A percentile compares a stretch with the other conserved stretches of the same genome.
Evolutionary conservation across 805 yeast species (phyloP).

Genomic region (Yarrowia alimentaria): DNA sequence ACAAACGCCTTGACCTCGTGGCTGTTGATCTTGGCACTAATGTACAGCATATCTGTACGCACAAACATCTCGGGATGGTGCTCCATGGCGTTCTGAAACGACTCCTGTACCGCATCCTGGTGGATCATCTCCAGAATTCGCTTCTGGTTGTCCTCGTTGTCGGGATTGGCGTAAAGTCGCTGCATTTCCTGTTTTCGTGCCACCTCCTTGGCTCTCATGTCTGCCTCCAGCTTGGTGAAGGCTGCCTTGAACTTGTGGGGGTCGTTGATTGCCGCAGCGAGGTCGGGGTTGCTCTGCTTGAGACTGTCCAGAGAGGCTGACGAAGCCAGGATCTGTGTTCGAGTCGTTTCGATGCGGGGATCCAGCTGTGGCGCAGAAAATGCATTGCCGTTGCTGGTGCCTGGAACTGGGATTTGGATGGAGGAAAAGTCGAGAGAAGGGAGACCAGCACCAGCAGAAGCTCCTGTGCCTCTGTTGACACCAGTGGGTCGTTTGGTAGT

Average conservation of each 20-base stretch:
- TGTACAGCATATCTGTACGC: conserved; percentile 77
- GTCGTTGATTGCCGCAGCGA: conserved; percentile 49
- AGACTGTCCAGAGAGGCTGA: conserved; percentile 5
- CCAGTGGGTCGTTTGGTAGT: conserved; percentile 19
- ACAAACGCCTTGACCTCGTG: conserved; percentile 85
- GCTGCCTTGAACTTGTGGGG: conserved; percentile 48
- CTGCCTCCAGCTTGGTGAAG: conserved; percentile 37
- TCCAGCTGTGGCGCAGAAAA: background rate
- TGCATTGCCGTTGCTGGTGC: no score
- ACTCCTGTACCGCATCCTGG: conserved; percentile 74
- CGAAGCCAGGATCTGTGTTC: conserved; percentile 1
- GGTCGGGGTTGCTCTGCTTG: conserved; percentile 45
- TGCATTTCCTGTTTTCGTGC: conserved; percentile 49
- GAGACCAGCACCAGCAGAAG: conserved; percentile 28
- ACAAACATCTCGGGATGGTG: conserved; percentile 89
- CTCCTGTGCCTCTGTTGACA: no score
- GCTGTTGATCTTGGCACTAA: conserved; percentile 75
- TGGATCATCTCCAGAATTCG: conserved; percentile 65
- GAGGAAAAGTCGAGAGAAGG: conserved; percentile 13
- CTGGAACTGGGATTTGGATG: conserved; percentile 11
- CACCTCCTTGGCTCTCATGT: conserved; percentile 39
- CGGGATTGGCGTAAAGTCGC: conserved; percentile 61
- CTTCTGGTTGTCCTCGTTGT: conserved; percentile 64
- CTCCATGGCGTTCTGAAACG: conserved; percentile 75
- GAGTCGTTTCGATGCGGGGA: conserved; percentile 8